Evolutionary conservation across 2,329 filamentous ascomycete genomes (phyloP), one percentile per base, ranked within the genome.

Genomic region (Coleophoma cylindrospora): DNA sequence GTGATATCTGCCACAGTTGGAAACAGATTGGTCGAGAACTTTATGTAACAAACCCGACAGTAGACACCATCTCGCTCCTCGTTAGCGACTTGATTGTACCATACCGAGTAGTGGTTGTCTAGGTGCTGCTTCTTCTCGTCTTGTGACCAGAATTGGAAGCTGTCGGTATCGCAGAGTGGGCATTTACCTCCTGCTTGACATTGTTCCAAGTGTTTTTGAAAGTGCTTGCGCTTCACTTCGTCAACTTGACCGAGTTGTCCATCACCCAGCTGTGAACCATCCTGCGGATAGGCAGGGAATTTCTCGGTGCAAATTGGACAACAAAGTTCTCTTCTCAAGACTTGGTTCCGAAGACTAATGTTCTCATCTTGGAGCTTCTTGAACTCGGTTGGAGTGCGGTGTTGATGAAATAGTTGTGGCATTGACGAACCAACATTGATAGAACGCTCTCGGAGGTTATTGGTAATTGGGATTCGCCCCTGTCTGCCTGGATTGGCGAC

Each of bases 331-430:
- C 61, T 49, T 10, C 58, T 56, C 11, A 64, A 49, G 5, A 57
- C 44, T 10, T 49, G 49, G 27, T 60, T 61, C n/a, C 58, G 51
- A 5, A 59, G 41, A n/a, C 43, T 45, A 17, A 55, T 53, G 34
- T 58, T 59, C 21, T 63, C 57, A 22, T 56, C 51, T 7, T 46
- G 48, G 7, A 60, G 14, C 1, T 52, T 22, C 3, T 19, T 27
- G n/a, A 59, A 53, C 45, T 64, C 61, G 4, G 57, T 61, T 22
- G 60, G 54, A 4, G 60, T 61, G 5, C 59, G 34, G 6, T 53
- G 54, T 32, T 59, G 54, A 6, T 40, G 17, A 40, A 53, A 63
- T 2, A 61, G 44, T n/a, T 50, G 49, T 33, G 61, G 61, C 17
- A 58, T 27, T 21, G 48, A 54, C 32, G 48, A 21, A 17, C 54